Conservation (phyloP, 345 rosid species). For the Eucalyptus cloeziana region DNA sequence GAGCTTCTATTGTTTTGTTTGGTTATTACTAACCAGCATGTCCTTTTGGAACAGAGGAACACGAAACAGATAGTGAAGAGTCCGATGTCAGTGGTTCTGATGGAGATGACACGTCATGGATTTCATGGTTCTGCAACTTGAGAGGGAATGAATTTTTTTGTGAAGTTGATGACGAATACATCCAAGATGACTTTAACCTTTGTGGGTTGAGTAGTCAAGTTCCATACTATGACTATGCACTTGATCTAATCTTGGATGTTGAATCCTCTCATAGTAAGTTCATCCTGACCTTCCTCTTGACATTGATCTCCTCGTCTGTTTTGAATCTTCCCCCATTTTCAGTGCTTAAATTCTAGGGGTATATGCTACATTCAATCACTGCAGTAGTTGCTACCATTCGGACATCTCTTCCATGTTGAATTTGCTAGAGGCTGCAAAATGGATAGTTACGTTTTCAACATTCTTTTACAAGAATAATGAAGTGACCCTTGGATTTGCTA, state of each 20-base stretch:
- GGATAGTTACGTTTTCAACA: background rate
- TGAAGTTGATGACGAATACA: slow-evolving; percentile 95
- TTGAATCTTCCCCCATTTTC: background rate
- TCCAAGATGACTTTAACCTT: slow-evolving; percentile 94
- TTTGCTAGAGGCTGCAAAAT: background rate
- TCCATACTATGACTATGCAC: slow-evolving; percentile 90
- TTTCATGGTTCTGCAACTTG: slow-evolving; percentile 97
- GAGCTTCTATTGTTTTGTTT: background rate
- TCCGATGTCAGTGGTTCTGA: slow-evolving; percentile 87
- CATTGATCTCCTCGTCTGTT: background rate
- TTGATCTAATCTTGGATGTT: slow-evolving; percentile 82
- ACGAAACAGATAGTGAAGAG: slow-evolving; percentile 74
- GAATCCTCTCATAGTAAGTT: slow-evolving; percentile 87
- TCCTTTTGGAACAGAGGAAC: slow-evolving; percentile 36
- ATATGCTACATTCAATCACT: background rate
- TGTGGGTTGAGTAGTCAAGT: slow-evolving; percentile 97
- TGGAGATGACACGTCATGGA: slow-evolving; percentile 94
- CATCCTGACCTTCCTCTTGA: background rate
- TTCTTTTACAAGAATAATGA: background rate
- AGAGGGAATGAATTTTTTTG: slow-evolving; percentile 94
- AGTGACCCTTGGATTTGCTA: background rate
- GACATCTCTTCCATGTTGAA: background rate
- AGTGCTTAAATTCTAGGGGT: background rate
- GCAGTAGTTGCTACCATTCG: background rate
- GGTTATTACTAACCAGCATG: background rate